A percentile compares a stretch with the other conserved stretches of the same genome.
phyloP scores from a whole-genome alignment of 257 asterid species.

The Jacaranda copaia region DNA sequence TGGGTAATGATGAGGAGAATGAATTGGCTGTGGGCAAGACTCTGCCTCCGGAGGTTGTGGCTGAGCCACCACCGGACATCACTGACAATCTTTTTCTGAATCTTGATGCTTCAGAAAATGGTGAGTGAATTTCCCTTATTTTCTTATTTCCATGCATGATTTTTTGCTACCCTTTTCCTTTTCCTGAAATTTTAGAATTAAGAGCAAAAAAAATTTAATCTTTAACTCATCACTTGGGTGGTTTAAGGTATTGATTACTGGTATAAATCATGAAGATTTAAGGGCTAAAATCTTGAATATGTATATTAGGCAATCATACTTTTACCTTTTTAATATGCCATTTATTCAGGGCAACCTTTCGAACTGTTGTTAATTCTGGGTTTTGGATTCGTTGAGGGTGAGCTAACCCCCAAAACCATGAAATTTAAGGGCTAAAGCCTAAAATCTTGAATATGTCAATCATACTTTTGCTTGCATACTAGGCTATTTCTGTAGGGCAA shows the following conservation, averaged over 20 bases:
- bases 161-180: neutral
- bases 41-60: constrained; percentile 34
- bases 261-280: neutral
- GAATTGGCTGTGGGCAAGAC: constrained; percentile 23
- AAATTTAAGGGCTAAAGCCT: no score
- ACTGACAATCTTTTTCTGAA: constrained; percentile 27
- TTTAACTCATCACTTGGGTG: neutral
- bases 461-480: no score
- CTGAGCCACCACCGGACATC: constrained; percentile 32
- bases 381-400: no score
- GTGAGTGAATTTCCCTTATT: constrained; percentile 29
- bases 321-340: neutral
- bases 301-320: neutral
- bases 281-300: neutral
- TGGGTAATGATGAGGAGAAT: constrained; percentile 20
- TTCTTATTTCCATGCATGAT: constrained; percentile 9
- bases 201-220: no score
- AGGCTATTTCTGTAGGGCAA: no score
- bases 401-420: no score
- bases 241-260: neutral
- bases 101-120: constrained; percentile 33
- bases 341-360: neutral
- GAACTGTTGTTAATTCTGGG: no score
- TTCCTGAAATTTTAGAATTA: no score
- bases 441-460: no score